Evolutionary conservation across 2,329 filamentous ascomycete species (phyloP).

Genomic region (Arthrobotrys entomopaga): DNA sequence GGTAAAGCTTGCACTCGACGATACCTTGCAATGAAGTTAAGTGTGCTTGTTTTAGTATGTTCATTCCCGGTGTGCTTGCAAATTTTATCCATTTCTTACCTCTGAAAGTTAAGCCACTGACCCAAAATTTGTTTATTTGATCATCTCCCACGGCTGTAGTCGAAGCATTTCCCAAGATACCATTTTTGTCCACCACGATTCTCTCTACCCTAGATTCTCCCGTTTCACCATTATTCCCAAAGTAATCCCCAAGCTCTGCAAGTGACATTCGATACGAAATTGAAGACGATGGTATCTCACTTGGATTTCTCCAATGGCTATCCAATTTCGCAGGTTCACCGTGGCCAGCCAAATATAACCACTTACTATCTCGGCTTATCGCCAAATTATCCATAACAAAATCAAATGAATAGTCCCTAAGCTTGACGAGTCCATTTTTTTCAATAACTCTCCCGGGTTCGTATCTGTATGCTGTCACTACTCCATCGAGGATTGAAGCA

Average conservation of each 20-base stretch:
- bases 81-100: constrained; percentile 9
- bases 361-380: constrained; percentile 33
- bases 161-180: constrained; percentile 35
- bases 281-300: constrained; percentile 15
- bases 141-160: constrained; percentile 45
- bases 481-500: constrained; percentile 34
- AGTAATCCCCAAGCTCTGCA: constrained; percentile 29
- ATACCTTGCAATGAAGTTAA: constrained; percentile 1
- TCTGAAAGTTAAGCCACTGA: constrained; percentile 31
- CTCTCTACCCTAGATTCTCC: constrained; percentile 41
- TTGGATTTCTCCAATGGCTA: constrained; percentile 21
- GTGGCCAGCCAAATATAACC: constrained; percentile 47
- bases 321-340: constrained; percentile 35
- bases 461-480: constrained; percentile 33
- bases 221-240: constrained; percentile 32
- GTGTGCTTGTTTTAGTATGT: too few species aligned
- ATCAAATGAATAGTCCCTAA: constrained; percentile 32
- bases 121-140: constrained; percentile 34
- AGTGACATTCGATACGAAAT: constrained; percentile 43
- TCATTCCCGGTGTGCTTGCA: too few species aligned
- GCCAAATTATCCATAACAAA: constrained; percentile 46
- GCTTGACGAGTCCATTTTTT: constrained; percentile 21
- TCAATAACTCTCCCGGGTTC: constrained; percentile 8
- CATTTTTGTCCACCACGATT: constrained; percentile 38
- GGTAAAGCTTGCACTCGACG: constrained; percentile 7